Conservation (phyloP, 768 basidiomycete species). For the Rhodotorula toruloides region DNA sequence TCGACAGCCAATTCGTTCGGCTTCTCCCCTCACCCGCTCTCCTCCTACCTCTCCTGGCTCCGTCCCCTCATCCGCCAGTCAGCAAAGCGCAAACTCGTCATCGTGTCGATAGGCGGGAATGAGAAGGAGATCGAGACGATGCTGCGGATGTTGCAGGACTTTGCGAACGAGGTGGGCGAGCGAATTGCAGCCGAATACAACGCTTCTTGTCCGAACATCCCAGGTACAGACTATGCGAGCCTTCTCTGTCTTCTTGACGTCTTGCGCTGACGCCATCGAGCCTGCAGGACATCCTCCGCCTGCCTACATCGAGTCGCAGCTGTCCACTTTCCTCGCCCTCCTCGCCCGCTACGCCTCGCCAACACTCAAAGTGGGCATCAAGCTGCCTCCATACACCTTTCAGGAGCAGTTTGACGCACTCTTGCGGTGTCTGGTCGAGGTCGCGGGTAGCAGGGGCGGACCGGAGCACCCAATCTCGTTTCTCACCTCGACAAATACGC, state of each 20-base stretch:
- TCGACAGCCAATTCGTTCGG: slow-evolving; percentile 81
- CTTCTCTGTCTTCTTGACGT: background rate
- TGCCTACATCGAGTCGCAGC: slow-evolving; percentile 11
- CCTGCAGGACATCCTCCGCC: slow-evolving; percentile 1
- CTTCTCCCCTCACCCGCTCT: slow-evolving; percentile 72
- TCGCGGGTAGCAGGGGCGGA: slow-evolving; percentile 43
- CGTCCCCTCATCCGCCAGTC: slow-evolving; percentile 52
- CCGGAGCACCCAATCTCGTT: slow-evolving; percentile 59
- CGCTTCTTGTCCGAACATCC: background rate
- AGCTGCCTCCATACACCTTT: slow-evolving; percentile 70
- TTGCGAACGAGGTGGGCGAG: slow-evolving; percentile 52
- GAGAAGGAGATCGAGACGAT: slow-evolving; percentile 55
- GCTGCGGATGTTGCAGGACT: slow-evolving; percentile 58
- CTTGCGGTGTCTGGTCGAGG: slow-evolving; percentile 52
- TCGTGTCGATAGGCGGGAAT: slow-evolving; percentile 69
- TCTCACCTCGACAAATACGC: slow-evolving; percentile 72
- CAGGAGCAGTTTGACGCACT: slow-evolving; percentile 59
- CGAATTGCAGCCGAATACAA: slow-evolving; percentile 61
- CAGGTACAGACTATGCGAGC: background rate
- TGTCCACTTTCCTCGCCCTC: slow-evolving; percentile 54
- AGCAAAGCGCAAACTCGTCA: slow-evolving; percentile 56
- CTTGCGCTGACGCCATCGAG: background rate
- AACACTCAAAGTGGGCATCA: slow-evolving; percentile 65
- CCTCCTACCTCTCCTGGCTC: slow-evolving; percentile 64
- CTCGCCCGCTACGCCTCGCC: slow-evolving; percentile 54